phyloP scores from a whole-genome alignment of 495 filamentous ascomycete species.

The Filosporella fistucella region DNA sequence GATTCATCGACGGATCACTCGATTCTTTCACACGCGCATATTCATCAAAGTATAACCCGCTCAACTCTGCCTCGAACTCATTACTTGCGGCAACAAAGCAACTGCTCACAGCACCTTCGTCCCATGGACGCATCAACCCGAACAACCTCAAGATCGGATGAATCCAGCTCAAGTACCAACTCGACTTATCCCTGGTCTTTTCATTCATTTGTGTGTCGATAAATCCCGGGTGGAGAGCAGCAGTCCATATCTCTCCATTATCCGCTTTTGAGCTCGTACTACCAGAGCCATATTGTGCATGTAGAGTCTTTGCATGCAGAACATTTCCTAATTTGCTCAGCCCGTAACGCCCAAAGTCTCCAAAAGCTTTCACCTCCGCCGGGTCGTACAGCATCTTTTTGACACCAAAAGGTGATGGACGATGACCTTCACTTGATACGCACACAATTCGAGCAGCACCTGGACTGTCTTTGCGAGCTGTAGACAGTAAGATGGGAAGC shows the following conservation, averaged over 20 bases:
- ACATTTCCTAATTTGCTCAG: background rate
- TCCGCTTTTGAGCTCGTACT: background rate
- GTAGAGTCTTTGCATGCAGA: background rate
- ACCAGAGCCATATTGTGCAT: background rate
- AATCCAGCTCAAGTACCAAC: background rate
- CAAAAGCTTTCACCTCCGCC: background rate
- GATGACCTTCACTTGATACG: slow-evolving; percentile 1
- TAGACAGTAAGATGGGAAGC: slow-evolving; percentile 32
- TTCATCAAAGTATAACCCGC: background rate
- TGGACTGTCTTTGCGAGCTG: slow-evolving; percentile 7
- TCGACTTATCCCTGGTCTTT: background rate
- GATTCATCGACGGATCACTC: slow-evolving; percentile 23
- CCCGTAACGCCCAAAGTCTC: background rate
- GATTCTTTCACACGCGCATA: background rate
- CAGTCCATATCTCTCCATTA: background rate
- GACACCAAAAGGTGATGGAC: background rate
- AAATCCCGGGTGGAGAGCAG: background rate
- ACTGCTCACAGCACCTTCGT: background rate
- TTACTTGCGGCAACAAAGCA: background rate
- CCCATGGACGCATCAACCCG: background rate
- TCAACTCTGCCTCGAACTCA: background rate
- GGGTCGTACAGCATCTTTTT: background rate
- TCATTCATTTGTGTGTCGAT: background rate
- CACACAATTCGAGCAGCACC: background rate
- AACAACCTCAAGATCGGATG: background rate